A percentile compares a stretch with the other conserved stretches of the same genome.
phyloP scores from a whole-genome alignment of 225 moss, liverwort and hornwort species.

The Straminergon stramineum region DNA sequence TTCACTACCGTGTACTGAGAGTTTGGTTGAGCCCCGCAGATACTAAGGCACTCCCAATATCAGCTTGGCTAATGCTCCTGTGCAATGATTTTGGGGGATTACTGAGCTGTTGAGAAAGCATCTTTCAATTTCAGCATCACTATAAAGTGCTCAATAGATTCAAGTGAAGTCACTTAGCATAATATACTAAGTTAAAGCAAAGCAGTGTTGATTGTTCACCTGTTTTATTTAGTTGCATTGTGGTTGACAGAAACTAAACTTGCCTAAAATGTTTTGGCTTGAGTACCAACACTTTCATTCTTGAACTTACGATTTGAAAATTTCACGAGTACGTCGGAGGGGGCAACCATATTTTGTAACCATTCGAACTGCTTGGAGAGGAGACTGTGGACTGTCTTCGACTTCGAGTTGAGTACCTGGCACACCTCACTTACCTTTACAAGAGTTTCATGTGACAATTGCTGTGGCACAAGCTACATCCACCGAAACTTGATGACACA shows the following conservation, averaged over 20 bases:
- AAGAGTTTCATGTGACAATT: slow-evolving; percentile 31
- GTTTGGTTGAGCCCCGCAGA: neutral
- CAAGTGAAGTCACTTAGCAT: neutral
- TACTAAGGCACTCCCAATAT: neutral
- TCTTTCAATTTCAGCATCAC: neutral
- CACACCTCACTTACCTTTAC: neutral
- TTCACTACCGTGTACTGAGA: neutral
- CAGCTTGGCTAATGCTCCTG: neutral
- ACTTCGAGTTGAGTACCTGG: neutral
- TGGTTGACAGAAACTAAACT: neutral
- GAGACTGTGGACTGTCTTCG: neutral
- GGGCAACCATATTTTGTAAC: neutral
- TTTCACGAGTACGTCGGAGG: neutral
- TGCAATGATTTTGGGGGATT: neutral
- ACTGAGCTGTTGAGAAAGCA: neutral
- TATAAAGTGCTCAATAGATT: neutral
- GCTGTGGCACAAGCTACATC: neutral
- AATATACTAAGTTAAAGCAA: neutral
- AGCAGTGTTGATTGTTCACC: neutral
- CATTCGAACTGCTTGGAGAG: neutral
- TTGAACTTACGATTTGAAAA: neutral
- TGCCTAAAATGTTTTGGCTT: neutral
- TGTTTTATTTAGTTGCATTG: too few relatives aligned
- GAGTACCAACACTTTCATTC: neutral
- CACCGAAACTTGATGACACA: neutral